Conservation (phyloP, 257 asterid genomes). For the Scutellaria barbata region DNA sequence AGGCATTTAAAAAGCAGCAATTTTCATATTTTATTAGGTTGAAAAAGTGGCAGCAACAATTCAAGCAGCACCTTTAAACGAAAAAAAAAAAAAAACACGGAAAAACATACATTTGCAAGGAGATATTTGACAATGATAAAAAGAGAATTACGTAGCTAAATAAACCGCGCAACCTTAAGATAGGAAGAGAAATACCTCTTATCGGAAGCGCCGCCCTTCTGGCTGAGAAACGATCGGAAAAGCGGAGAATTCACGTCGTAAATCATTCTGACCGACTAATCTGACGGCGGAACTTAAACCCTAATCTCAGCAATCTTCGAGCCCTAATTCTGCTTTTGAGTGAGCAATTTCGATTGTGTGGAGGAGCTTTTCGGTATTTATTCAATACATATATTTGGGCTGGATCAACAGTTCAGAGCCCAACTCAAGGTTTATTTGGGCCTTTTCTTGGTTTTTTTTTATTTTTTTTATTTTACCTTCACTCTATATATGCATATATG, state of each 20-base stretch:
- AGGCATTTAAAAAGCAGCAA: background rate
- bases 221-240: constrained; percentile 62
- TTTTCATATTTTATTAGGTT: background rate
- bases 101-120: background rate
- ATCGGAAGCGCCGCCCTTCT: constrained; percentile 58
- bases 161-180: background rate
- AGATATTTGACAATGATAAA: background rate
- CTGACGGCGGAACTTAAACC: constrained; percentile 34
- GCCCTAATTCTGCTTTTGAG: constrained; percentile 32
- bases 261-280: constrained; percentile 41
- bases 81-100: background rate
- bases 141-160: background rate
- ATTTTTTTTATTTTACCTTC: no score
- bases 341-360: background rate
- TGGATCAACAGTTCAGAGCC: background rate
- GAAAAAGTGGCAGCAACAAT: background rate
- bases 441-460: background rate
- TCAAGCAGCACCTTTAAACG: background rate
- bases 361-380: background rate
- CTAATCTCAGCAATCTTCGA: constrained; percentile 33
- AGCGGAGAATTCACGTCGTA: constrained; percentile 63
- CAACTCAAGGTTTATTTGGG: background rate
- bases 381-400: constrained; percentile 6
- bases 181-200: constrained; percentile 42
- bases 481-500: no score